Base-by-base conservation (phyloP, 2,329 filamentous ascomycete genomes). In the Emergomyces orientalis region DNA sequence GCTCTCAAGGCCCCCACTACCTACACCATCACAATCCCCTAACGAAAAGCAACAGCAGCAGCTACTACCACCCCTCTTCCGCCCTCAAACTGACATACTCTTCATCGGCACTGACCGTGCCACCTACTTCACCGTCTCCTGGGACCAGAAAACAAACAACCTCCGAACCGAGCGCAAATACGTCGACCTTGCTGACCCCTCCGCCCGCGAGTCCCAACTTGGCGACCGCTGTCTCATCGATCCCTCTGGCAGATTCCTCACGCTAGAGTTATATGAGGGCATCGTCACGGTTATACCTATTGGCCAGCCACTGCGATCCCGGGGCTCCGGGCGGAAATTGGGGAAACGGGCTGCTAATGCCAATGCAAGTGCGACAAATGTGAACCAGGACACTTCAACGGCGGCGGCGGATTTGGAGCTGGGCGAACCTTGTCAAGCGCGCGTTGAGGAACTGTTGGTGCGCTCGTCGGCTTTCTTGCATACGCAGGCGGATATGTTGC, bases 21-120 rank as follows among this genome's bases (percentile, higher is more conserved):
- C 87, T 34, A 76, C 81, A 22, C 30, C 34, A 32, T 14, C 13
- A 52, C 25, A 52, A 19, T 17, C 5, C 90, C 87, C 8, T 9
- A 37, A 37, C 11, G 5, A 57, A 4, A 22, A 86, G 30, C 71
- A 71, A 3, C 71, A 72, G 1, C 68, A 70, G 14, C 51, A 34
- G 4, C 17, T 55, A 11, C 6, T 90, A 87, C 57, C 86, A 32
- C 71, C 72, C 5, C 72, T 72, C 1, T 68, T 70, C 7, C 91
- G 91, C 6, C 86, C 88, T 34, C 77, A 81, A 6, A 90, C 87
- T 56, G 91, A 97, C 69, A 85, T 97, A 65, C 84, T 99, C 65
- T 96, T 99, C 72, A 84, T 99, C 63, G 93, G 91, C 59, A 99
- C 94, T 56, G 89, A 96, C 72, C 86, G 89, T 62, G 89, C 90